These are phyloP conservation scores for Alternaria sp. DNA, from an alignment of 2,329 filamentous ascomycete genomes.

Conservation along the genomic window DNA sequence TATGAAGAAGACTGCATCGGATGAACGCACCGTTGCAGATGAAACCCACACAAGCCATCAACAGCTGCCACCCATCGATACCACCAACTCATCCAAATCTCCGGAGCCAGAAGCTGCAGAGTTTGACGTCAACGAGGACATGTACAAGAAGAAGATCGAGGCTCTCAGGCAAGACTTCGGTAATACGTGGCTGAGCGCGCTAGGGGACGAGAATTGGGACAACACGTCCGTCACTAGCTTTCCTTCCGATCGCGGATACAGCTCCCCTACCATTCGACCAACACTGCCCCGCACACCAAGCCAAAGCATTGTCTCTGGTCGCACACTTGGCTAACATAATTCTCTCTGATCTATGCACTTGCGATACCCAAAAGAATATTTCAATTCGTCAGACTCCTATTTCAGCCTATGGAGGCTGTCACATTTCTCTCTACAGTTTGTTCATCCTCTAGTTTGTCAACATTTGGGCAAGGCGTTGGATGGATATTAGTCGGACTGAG, in stretches of 20 bases:
- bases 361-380: slow-evolving; percentile 50
- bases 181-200: slow-evolving; percentile 83
- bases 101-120: slow-evolving; percentile 48
- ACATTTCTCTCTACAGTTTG: slow-evolving; percentile 15
- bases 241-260: slow-evolving; percentile 42
- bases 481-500: slow-evolving; percentile 28
- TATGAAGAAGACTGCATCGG: slow-evolving; percentile 33
- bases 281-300: slow-evolving; percentile 45
- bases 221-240: slow-evolving; percentile 41
- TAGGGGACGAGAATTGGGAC: slow-evolving; percentile 77
- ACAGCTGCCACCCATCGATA: slow-evolving; percentile 45
- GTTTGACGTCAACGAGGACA: slow-evolving; percentile 74
- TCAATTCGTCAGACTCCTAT: slow-evolving; percentile 18
- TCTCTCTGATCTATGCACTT: slow-evolving; percentile 31
- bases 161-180: slow-evolving; percentile 85
- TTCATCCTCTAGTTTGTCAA: slow-evolving; percentile 14
- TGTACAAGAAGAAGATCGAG: slow-evolving; percentile 89
- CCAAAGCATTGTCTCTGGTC: slow-evolving; percentile 51
- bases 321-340: slow-evolving; percentile 47
- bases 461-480: slow-evolving; percentile 46
- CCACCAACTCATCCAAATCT: slow-evolving; percentile 31
- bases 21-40: slow-evolving; percentile 32
- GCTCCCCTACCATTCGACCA: slow-evolving; percentile 44
- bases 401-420: slow-evolving; percentile 8
- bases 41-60: slow-evolving; percentile 35